These are phyloP conservation scores for Lentinus brumalis DNA, from an alignment of 768 basidiomycete species.

Conservation along the genomic window DNA sequence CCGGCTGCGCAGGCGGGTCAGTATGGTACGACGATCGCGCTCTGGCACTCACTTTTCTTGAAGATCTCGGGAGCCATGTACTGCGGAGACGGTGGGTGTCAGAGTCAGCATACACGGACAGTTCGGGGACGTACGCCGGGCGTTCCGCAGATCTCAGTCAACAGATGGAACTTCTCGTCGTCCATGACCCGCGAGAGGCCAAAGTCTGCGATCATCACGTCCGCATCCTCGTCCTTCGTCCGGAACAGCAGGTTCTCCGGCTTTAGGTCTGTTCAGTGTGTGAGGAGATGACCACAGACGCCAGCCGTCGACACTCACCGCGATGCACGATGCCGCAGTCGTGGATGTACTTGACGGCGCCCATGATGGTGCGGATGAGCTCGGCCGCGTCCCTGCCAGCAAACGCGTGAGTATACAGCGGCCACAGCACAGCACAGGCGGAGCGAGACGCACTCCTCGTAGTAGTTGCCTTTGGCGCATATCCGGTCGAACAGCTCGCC, in stretches of 20 bases:
- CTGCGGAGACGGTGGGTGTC: constrained; percentile 31
- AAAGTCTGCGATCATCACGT: constrained; percentile 98
- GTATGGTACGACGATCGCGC: not conserved
- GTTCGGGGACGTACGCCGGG: constrained; percentile 60
- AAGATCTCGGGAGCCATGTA: constrained; percentile 99
- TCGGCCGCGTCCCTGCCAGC: constrained; percentile 79
- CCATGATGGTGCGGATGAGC: constrained; percentile 84
- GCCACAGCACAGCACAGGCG: not conserved
- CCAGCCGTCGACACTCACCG: constrained; percentile 41
- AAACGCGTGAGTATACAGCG: constrained; percentile 16
- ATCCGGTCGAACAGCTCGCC: constrained; percentile 99
- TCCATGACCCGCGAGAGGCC: constrained; percentile 91
- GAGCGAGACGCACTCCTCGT: constrained; percentile 70
- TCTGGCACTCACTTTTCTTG: constrained; percentile 67
- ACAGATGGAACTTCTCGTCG: constrained; percentile 79
- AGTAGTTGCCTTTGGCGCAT: constrained; percentile 96
- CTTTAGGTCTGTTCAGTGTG: constrained; percentile 69
- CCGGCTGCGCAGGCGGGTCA: constrained; percentile 53
- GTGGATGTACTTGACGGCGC: constrained; percentile 91
- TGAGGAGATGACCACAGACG: not conserved
- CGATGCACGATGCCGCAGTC: constrained; percentile 91
- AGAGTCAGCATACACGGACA: not conserved
- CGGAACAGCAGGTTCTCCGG: constrained; percentile 98
- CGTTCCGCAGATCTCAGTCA: constrained; percentile 96
- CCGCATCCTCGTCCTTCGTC: constrained; percentile 83